phyloP scores from a whole-genome alignment of 2,329 filamentous ascomycete genomes.

The Trichophyton verrucosum region DNA sequence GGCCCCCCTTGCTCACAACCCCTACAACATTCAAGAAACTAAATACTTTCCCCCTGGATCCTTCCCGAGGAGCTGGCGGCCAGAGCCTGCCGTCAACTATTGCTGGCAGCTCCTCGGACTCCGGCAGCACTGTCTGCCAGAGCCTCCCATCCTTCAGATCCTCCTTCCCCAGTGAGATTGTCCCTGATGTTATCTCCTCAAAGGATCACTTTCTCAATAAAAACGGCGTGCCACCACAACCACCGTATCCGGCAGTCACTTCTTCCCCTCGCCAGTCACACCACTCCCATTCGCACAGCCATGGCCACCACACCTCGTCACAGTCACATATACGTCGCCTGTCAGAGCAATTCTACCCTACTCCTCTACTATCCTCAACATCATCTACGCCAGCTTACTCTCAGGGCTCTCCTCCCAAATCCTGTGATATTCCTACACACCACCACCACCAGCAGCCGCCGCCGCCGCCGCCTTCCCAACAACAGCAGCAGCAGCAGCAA shows the following conservation, averaged over 20 bases:
- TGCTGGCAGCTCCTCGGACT: slow-evolving; percentile 24
- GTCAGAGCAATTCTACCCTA: slow-evolving; percentile 20
- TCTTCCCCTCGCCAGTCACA: slow-evolving; percentile 16
- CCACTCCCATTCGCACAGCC: slow-evolving; percentile 19
- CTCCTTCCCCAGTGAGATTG: slow-evolving; percentile 22
- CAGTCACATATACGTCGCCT: slow-evolving; percentile 16
- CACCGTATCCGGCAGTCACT: background rate
- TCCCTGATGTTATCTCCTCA: slow-evolving; percentile 14
- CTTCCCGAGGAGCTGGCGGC: background rate
- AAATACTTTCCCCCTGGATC: background rate
- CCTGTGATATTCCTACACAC: slow-evolving; percentile 11
- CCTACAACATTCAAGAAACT: background rate
- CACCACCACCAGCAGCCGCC: background rate
- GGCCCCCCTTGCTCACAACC: background rate
- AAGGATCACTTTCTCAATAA: slow-evolving; percentile 16
- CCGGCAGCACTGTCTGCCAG: slow-evolving; percentile 23
- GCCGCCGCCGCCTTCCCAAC: no score
- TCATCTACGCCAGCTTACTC: background rate
- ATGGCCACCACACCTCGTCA: slow-evolving; percentile 12
- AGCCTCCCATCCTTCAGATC: slow-evolving; percentile 32
- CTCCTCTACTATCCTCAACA: slow-evolving; percentile 7
- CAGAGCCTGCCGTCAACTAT: slow-evolving; percentile 26
- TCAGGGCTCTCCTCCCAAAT: background rate
- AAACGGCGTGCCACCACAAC: slow-evolving; percentile 15
- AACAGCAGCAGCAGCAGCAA: no score